phyloP scores from a whole-genome alignment of 305 asterid species.

The Striga hermonthica region DNA sequence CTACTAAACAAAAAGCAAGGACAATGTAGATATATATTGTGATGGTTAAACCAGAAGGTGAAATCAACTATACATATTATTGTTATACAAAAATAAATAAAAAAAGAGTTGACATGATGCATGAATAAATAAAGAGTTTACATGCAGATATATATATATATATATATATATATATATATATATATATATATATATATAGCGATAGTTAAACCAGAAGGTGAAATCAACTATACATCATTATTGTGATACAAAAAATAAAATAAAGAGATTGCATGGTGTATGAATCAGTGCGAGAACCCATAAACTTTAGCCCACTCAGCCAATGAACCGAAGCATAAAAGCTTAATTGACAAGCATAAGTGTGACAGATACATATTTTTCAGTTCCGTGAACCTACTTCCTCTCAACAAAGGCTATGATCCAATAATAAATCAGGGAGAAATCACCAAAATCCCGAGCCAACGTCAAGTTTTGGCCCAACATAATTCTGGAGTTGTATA shows the following conservation, averaged over 20 bases:
- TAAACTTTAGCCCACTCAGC: background rate
- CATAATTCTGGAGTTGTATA: slow-evolving; percentile 16
- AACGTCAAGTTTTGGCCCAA: background rate
- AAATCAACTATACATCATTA: slow-evolving; percentile 17
- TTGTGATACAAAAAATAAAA: background rate
- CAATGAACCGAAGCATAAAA: slow-evolving; percentile 3
- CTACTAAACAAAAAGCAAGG: no score
- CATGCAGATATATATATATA: background rate
- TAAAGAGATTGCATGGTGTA: background rate
- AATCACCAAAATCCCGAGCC: slow-evolving; percentile 11
- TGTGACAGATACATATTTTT: slow-evolving; percentile 4
- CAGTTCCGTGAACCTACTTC: slow-evolving; percentile 15
- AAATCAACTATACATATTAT: slow-evolving; percentile 2
- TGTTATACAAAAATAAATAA: no score
- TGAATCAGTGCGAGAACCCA: slow-evolving; percentile 5
- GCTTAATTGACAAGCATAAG: slow-evolving; percentile 14
- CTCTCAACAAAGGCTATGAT: slow-evolving; percentile 24
- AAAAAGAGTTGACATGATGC: no score
- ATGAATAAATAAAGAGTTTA: no score
- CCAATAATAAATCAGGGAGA: slow-evolving; percentile 18
- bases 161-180: no score
- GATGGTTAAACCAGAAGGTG: slow-evolving; percentile 12
- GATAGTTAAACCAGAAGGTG: slow-evolving; percentile 12
- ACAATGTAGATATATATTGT: slow-evolving; percentile 13
- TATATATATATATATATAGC: slow-evolving; percentile 13